A percentile compares a stretch with the other conserved stretches of the same genome.
phyloP scores from a whole-genome alignment of 2,329 filamentous ascomycete genomes.

The Ceratocystis papillata region DNA sequence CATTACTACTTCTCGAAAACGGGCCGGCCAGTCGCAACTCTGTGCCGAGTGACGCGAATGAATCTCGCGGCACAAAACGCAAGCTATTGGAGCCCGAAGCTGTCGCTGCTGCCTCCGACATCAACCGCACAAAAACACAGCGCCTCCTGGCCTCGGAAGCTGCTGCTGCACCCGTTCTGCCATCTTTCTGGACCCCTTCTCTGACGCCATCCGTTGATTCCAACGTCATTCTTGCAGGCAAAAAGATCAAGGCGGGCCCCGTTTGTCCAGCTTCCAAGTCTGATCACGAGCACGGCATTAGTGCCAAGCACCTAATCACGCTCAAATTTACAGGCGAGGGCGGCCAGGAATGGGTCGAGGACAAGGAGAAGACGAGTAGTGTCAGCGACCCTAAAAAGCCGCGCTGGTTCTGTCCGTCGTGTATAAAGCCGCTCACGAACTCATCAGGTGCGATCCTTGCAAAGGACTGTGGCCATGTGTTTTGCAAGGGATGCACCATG shows the following conservation, averaged over 20 bases:
- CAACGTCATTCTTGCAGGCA: constrained; percentile 45
- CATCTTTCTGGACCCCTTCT: constrained; percentile 88
- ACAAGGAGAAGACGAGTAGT: neutral
- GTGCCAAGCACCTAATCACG: constrained; percentile 64
- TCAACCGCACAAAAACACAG: constrained; percentile 58
- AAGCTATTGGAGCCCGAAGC: constrained; percentile 68
- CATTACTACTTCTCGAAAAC: constrained; percentile 8
- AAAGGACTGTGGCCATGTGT: constrained; percentile 81
- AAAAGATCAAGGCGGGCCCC: constrained; percentile 55
- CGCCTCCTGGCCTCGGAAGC: constrained; percentile 61
- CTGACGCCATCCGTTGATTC: constrained; percentile 52
- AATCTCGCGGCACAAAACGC: constrained; percentile 43
- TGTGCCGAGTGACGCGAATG: neutral
- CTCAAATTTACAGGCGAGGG: constrained; percentile 67
- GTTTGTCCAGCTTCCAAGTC: constrained; percentile 65
- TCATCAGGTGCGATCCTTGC: constrained; percentile 70
- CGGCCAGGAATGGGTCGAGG: constrained; percentile 29
- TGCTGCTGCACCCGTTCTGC: constrained; percentile 55
- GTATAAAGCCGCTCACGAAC: constrained; percentile 72
- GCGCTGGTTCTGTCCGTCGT: constrained; percentile 61
- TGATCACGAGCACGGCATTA: constrained; percentile 59
- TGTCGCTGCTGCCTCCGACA: constrained; percentile 53
- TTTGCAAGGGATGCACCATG: constrained; percentile 62
- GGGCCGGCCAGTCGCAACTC: neutral
- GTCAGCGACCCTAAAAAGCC: constrained; percentile 31